Evolutionary conservation across 805 yeast species (phyloP), one percentile per base, ranked within the genome.

Genomic region (Vanderwaltozyma polyspora): DNA sequence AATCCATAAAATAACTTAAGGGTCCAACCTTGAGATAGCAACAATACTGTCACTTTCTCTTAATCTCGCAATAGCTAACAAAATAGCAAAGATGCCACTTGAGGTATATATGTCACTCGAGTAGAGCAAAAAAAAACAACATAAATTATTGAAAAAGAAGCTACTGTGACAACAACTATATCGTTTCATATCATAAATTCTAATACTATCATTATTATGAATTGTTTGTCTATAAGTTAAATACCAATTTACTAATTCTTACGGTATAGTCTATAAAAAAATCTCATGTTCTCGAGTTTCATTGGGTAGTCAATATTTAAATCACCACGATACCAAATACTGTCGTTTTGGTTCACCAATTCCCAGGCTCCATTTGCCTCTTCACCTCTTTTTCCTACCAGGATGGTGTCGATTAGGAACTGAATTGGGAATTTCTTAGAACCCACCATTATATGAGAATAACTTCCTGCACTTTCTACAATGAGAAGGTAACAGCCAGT

Each of bases 391-490:
- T 58, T 64, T 2, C 83, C 82, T 18, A 75, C 64, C 23, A 85
- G 58, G 1, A 83, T 65, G 25, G 79, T 81, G 49, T 85, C 94
- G 9, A 86, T 64, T 26, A 85, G 63, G 46, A 79, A 83, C 43
- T 83, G 86, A 3, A 85, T 77, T 0, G 95, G 95, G 60, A 85
- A 85, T 43, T 64, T 70, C 52, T 79, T 84, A 21, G 72, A 56
- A 3, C 94, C 94, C 28, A 85, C 68, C 2, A 74, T 67, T 25
- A 85, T 80, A 46, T 83, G 78, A 1, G 94, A 82, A 56, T 77
- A 85, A 8, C 93, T 80, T 1, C 95, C 95, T 0, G 95, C 95
- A 59, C 91, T 79, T 49, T 85, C 95, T 2, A 83, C 72, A 17
- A 85, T 73, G 29, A 86, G 62, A 24, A 85, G 56, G 19, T 70